Conservation (phyloP, 768 basidiomycete species). For the Mrakia hoshinonis region DNA sequence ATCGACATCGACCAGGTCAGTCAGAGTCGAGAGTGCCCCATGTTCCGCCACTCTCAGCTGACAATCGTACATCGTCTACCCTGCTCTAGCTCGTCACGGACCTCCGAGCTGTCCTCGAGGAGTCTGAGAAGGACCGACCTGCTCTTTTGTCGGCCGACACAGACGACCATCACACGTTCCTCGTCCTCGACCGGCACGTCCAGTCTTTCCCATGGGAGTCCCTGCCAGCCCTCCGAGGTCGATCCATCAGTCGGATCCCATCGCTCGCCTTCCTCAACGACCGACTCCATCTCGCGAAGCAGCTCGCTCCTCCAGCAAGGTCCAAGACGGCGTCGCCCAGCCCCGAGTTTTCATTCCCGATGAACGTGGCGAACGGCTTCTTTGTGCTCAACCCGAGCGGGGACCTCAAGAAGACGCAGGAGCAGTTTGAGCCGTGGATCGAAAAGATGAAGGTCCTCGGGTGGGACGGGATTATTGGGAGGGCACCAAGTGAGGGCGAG, state of each 20-base stretch:
- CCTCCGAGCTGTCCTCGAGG: slow-evolving; percentile 65
- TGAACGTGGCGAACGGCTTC: slow-evolving; percentile 40
- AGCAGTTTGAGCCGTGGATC: slow-evolving; percentile 70
- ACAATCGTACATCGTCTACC: not conserved
- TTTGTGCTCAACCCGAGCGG: slow-evolving; percentile 88
- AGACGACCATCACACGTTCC: slow-evolving; percentile 58
- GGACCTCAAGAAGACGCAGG: slow-evolving; percentile 75
- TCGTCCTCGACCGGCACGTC: slow-evolving; percentile 80
- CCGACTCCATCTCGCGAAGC: slow-evolving; percentile 56
- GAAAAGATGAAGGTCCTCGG: slow-evolving; percentile 60
- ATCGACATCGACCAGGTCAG: slow-evolving; percentile 80
- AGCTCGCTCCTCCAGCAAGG: slow-evolving; percentile 39
- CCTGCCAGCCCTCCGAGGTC: slow-evolving; percentile 70
- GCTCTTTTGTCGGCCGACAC: not conserved
- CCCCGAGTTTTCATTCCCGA: slow-evolving; percentile 1
- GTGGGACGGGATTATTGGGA: slow-evolving; percentile 76
- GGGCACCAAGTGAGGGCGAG: slow-evolving; percentile 73
- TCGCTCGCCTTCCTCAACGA: slow-evolving; percentile 81
- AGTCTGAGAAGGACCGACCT: slow-evolving; percentile 47
- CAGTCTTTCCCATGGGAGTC: slow-evolving; percentile 94
- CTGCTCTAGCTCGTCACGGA: slow-evolving; percentile 56
- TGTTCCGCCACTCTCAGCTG: not conserved
- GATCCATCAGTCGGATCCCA: slow-evolving; percentile 86
- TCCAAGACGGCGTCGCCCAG: not conserved
- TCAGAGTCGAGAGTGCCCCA: not conserved